Base-by-base conservation (phyloP, 345 rosid species). In the Euphorbia lathyris region DNA sequence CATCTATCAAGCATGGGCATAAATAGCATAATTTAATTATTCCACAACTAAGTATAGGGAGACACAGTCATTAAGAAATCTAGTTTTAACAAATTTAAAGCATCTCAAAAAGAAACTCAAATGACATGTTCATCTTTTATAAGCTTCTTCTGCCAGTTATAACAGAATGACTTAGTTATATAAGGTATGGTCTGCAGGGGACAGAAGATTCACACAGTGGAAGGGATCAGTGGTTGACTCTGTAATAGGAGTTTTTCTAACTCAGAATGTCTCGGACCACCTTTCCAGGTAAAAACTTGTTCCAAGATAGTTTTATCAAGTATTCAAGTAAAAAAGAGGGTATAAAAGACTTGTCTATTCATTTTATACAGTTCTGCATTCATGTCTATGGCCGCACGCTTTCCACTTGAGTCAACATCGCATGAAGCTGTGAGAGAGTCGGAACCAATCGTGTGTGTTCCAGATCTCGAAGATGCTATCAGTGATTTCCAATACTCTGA, bases 391-490 rank as follows among this genome's bases (percentile, higher is more conserved):
- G 80, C 73, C 45, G 73, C 80, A 60, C 61, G 11, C 36, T 77
- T 77, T 58, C 76, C 80, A 4, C 68, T 72, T 14, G 84, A 84
- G 52, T 70, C 77, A 47, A 60, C 68, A 23, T 53, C 75, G 71
- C 72, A 59, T 63, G 85, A 79, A 36, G 89, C 66, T 66, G 86
- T 76, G 58, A 63, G 76, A 67, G 80, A 81, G 58, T 77, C 79
- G 51, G 78, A 85, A 56, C 87, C 82, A 61, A 82, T 74, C 12
- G 76, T 77, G 9, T 79, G 78, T 68, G 60, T 76, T 29, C 72
- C 74, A 74, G 91, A 86, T 74, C 72, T 86, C 1, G 90, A 88
- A 61, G 86, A 87, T 19, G 71, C 81, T 26, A 69, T 77, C 62
- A 81, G 67, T 13, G 78, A 83, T 68, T 20, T 82, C 29, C 82